Evolutionary conservation across 2,329 filamentous ascomycete genomes (phyloP).

Genomic region (Sporothrix humicola): DNA sequence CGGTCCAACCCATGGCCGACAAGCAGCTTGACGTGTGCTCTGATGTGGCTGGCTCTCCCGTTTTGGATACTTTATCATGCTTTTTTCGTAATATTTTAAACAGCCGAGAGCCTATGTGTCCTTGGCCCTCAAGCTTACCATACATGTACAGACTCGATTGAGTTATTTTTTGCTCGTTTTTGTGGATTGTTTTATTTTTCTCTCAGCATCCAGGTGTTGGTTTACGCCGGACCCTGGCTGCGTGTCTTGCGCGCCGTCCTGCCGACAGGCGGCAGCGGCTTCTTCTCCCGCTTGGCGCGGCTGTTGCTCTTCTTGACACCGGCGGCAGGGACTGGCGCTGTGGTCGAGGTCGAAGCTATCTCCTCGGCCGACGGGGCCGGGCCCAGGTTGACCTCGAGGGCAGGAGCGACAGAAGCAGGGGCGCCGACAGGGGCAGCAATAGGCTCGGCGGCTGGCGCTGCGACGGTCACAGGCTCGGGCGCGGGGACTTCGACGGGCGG

Average conservation of each 20-base stretch:
- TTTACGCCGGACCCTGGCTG: conserved; percentile 46
- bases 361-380: background rate
- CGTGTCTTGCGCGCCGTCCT: conserved; percentile 49
- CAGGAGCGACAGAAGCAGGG: background rate
- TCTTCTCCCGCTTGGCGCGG: conserved; percentile 41
- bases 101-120: background rate
- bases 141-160: background rate
- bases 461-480: background rate
- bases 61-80: background rate
- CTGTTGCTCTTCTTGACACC: conserved; percentile 39
- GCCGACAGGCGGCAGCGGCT: conserved; percentile 43
- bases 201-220: too few relatives aligned
- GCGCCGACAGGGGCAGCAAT: background rate
- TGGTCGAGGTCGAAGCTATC: background rate
- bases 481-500: conserved; percentile 22
- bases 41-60: background rate
- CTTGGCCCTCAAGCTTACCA: background rate
- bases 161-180: too few relatives aligned
- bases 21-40: background rate
- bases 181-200: too few relatives aligned
- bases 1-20: background rate
- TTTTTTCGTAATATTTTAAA: background rate
- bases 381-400: conserved; percentile 5
- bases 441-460: background rate
- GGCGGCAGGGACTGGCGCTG: background rate